Evolutionary conservation across 2,329 filamentous ascomycete genomes (phyloP).

Genomic region (Sporothrix variecibatus): DNA sequence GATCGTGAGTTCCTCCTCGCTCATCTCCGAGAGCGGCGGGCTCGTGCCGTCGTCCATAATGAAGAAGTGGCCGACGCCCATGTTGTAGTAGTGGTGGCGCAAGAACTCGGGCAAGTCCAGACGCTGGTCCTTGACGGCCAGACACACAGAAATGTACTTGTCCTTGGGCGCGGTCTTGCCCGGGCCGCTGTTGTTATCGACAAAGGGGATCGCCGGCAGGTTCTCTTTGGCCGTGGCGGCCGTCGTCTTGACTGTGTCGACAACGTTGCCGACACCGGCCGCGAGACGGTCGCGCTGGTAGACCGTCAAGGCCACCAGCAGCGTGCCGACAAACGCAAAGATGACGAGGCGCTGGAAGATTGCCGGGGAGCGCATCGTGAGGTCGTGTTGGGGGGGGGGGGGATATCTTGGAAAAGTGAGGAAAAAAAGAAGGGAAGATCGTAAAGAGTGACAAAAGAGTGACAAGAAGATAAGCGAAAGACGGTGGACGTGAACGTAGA

Average conservation of each 20-base stretch:
- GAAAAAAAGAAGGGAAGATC: not conserved
- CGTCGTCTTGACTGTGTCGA: slow-evolving; percentile 20
- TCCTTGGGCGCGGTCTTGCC: slow-evolving; percentile 8
- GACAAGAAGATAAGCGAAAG: not conserved
- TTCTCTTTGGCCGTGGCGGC: slow-evolving; percentile 14
- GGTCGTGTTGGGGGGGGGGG: not conserved
- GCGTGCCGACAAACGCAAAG: slow-evolving; percentile 21
- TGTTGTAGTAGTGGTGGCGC: slow-evolving; percentile 30
- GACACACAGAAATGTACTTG: slow-evolving; percentile 27
- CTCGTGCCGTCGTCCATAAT: slow-evolving; percentile 29
- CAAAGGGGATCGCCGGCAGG: slow-evolving; percentile 15
- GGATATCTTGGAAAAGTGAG: not conserved
- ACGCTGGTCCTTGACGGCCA: slow-evolving; percentile 28
- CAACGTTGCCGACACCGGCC: slow-evolving; percentile 24
- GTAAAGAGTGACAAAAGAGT: not conserved
- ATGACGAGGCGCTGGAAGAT: slow-evolving; percentile 17
- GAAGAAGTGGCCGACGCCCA: slow-evolving; percentile 28
- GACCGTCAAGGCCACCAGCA: slow-evolving; percentile 21
- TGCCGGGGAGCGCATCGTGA: not conserved
- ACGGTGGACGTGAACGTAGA: not conserved
- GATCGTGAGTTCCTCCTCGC: slow-evolving; percentile 23
- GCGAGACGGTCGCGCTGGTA: slow-evolving; percentile 26
- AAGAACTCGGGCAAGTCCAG: slow-evolving; percentile 27
- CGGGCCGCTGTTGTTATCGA: not conserved
- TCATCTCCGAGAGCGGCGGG: slow-evolving; percentile 24